Conservation (phyloP, 805 yeast genomes). For the Danielozyma ontarioensis region DNA sequence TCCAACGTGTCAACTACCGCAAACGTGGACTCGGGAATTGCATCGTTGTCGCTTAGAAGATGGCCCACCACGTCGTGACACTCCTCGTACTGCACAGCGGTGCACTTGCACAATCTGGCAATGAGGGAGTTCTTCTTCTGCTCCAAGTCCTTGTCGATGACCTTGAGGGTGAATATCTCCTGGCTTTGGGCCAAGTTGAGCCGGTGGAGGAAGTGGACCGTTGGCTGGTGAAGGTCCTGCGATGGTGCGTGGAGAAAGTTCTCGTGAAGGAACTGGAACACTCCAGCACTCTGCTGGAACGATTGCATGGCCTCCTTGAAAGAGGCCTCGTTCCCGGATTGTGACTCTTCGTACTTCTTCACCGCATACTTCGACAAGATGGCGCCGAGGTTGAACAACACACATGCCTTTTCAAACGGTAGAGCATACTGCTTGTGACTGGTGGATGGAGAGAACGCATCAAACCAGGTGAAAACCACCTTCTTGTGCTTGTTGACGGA, state of each 20-base stretch:
- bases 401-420: conserved; percentile 86
- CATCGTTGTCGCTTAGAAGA: conserved; percentile 8
- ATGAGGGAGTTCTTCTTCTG: conserved; percentile 60
- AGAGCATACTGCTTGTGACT: conserved; percentile 67
- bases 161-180: conserved; percentile 69
- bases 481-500: conserved; percentile 40
- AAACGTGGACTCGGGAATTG: conserved; percentile 10
- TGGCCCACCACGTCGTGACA: conserved; percentile 42
- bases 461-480: conserved; percentile 73
- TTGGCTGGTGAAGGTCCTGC: conserved; percentile 64
- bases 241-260: conserved; percentile 89
- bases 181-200: conserved; percentile 85
- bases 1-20: conserved; percentile 20
- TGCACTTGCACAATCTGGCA: conserved; percentile 67
- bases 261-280: conserved; percentile 64
- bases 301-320: conserved; percentile 55
- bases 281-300: conserved; percentile 75
- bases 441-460: conserved; percentile 50
- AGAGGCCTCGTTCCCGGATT: conserved; percentile 32
- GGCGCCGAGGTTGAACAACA: conserved; percentile 74
- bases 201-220: conserved; percentile 56
- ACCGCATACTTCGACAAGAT: conserved; percentile 48
- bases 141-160: conserved; percentile 46
- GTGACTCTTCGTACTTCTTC: conserved; percentile 22
- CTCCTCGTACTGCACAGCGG: conserved; percentile 50